Conservation (phyloP, 192 early-diverging fungal species). For the Backusella mclennaniae region DNA sequence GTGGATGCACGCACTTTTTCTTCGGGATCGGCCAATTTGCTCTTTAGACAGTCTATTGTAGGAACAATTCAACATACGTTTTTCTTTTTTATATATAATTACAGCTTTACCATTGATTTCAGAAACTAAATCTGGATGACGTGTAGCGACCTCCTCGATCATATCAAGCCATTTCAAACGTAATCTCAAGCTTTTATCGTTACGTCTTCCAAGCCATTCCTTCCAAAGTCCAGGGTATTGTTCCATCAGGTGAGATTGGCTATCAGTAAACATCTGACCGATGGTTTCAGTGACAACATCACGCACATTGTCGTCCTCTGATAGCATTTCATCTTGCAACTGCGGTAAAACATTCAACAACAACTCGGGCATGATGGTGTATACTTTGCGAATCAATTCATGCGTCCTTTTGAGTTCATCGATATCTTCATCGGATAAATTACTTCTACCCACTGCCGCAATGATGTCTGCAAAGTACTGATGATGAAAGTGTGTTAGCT, state of each 20-base stretch:
- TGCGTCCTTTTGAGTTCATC: constrained; percentile 70
- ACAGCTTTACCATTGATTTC: constrained; percentile 65
- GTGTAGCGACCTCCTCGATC: constrained; percentile 57
- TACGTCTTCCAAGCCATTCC: constrained; percentile 76
- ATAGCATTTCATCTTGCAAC: constrained; percentile 88
- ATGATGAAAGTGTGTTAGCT: no score
- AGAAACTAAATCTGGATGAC: constrained; percentile 67
- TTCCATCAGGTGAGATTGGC: constrained; percentile 62
- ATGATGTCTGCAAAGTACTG: constrained; percentile 89
- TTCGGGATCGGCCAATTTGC: constrained; percentile 86
- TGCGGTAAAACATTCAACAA: constrained; percentile 91
- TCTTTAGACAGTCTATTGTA: constrained; percentile 49
- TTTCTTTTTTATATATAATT: no score
- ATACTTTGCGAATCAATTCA: constrained; percentile 78
- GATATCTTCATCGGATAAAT: constrained; percentile 44
- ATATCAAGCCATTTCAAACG: constrained; percentile 77
- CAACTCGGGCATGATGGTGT: constrained; percentile 69
- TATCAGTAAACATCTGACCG: constrained; percentile 88
- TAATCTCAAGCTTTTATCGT: constrained; percentile 71
- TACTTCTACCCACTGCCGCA: constrained; percentile 50
- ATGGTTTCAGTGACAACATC: constrained; percentile 72
- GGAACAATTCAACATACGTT: no score
- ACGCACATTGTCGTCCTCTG: constrained; percentile 78
- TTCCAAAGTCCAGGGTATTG: constrained; percentile 82
- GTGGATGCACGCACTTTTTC: constrained; percentile 84